A percentile compares a stretch with the other conserved stretches of the same genome.
Conservation (phyloP, 1,284 basidiomycete species). For the Wolfiporia cocos region DNA sequence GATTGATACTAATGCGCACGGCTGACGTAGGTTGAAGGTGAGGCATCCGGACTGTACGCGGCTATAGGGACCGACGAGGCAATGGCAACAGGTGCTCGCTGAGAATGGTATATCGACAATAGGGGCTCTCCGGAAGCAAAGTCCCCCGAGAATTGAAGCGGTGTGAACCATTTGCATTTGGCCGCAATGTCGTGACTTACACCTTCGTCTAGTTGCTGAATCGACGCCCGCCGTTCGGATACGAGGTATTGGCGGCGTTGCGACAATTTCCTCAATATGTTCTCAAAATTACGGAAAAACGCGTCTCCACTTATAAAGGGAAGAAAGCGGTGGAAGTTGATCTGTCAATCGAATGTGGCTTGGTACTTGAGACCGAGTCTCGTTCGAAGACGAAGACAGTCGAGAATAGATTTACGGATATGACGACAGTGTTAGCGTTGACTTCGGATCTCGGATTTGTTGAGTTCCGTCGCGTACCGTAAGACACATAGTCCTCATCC, state of each 20-base stretch:
- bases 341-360: conserved; percentile 51
- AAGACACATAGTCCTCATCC: conserved; percentile 20
- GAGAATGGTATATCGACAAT: conserved; percentile 65
- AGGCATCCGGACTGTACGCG: too few species aligned
- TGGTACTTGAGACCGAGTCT: conserved; percentile 29
- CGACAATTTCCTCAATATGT: conserved; percentile 60
- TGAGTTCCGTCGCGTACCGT: conserved; percentile 76
- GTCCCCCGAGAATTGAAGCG: conserved; percentile 54
- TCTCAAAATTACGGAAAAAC: conserved; percentile 43
- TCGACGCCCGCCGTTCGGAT: conserved; percentile 66
- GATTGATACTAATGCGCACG: too few species aligned
- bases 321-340: conserved; percentile 63
- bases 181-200: too few species aligned
- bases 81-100: conserved; percentile 55
- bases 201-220: conserved; percentile 57
- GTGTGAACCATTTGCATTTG: too few species aligned
- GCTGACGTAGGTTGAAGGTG: too few species aligned
- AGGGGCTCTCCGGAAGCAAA: conserved; percentile 46
- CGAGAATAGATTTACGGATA: conserved; percentile 41
- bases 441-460: conserved; percentile 68
- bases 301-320: conserved; percentile 34
- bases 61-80: too few species aligned
- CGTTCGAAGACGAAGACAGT: conserved; percentile 38
- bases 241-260: conserved; percentile 55
- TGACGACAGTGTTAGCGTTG: conserved; percentile 64